These are phyloP conservation scores for Hanseniaspora sp. DNA, from an alignment of 1,139 yeast genomes.

Conservation along the genomic window DNA sequence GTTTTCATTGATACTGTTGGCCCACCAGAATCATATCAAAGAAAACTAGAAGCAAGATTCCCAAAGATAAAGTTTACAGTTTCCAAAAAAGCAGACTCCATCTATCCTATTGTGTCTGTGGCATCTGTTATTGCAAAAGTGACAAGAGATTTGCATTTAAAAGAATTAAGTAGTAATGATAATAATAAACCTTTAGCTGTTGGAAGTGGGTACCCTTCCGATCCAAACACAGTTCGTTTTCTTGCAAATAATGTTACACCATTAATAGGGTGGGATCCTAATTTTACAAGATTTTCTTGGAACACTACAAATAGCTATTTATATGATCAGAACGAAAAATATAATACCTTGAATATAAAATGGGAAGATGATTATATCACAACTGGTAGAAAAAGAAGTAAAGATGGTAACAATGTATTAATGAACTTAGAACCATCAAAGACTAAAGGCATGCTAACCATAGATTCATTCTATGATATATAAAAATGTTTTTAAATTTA, in stretches of 20 bases:
- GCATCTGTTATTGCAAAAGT: slow-evolving; percentile 98
- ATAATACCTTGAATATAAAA: slow-evolving; percentile 30
- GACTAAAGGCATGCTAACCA: not conserved
- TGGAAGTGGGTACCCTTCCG: slow-evolving; percentile 94
- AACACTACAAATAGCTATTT: slow-evolving; percentile 75
- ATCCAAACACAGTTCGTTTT: slow-evolving; percentile 75
- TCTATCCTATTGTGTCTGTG: slow-evolving; percentile 88
- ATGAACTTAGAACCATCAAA: slow-evolving; percentile 19
- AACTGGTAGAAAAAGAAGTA: slow-evolving; percentile 16
- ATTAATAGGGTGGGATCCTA: slow-evolving; percentile 76
- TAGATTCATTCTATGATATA: not conserved
- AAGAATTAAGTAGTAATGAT: slow-evolving; percentile 23
- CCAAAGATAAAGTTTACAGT: slow-evolving; percentile 69
- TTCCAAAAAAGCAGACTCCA: slow-evolving; percentile 89
- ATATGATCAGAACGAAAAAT: slow-evolving; percentile 40
- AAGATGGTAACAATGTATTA: not conserved
- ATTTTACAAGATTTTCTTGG: slow-evolving; percentile 81
- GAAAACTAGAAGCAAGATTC: slow-evolving; percentile 55
- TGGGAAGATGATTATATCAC: slow-evolving; percentile 47
- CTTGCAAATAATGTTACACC: slow-evolving; percentile 49
- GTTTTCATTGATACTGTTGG: slow-evolving; percentile 94
- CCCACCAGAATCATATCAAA: slow-evolving; percentile 76
- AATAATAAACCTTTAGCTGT: slow-evolving; percentile 24
- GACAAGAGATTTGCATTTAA: slow-evolving; percentile 68
- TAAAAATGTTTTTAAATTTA: too few relatives aligned